Base-by-base conservation (phyloP, 768 basidiomycete genomes). In the Rhizopogon rudus region DNA sequence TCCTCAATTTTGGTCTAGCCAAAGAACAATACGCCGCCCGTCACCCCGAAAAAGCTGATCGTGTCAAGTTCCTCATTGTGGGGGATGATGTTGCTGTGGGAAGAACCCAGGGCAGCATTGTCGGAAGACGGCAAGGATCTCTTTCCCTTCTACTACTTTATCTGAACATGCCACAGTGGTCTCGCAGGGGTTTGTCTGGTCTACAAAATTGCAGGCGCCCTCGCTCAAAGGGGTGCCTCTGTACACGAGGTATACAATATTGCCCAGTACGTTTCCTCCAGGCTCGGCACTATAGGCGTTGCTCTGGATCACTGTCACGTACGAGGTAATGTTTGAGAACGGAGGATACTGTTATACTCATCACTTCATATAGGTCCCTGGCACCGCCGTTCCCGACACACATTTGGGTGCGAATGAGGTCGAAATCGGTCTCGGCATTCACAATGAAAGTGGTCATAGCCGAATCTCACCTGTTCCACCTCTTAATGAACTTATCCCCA, bases 51-150 rank as follows among this genome's bases (percentile, higher is more conserved):
- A 83, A 84, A 62, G 79, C 87, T 1, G 79, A 87, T 51, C 73
- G 73, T 28, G 80, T 91, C 65, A 84, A 80, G 62, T 88, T 94
- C 53, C 76, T 95, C 31, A 80, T 93, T 42, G 91, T 96, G 5
- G 92, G 87, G 6, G 93, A 96, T 66, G 93, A 96, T 64, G 92
- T 94, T 37, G 86, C 91, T 2, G 93, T 96, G 28, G 90, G 89
- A 12, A 81, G 75, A 58, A 81, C 82, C 1, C 88, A 93, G 61
- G 91, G 91, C 28, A 83, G 78, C 57, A 86, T 95, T 49, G 92
- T 96, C 29, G 93, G 93, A 20, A 77, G 93, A 67, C 78, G 91
- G 89, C 82, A 58, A 10, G 70, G 44, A 5, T 31, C 40, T 2
- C 20, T 33, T 33, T 13, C 1, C 37, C 13, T 17, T 33, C 12